Evolutionary conservation across 306 rosid genomes (phyloP).

Genomic region (Cucumis hystrix): DNA sequence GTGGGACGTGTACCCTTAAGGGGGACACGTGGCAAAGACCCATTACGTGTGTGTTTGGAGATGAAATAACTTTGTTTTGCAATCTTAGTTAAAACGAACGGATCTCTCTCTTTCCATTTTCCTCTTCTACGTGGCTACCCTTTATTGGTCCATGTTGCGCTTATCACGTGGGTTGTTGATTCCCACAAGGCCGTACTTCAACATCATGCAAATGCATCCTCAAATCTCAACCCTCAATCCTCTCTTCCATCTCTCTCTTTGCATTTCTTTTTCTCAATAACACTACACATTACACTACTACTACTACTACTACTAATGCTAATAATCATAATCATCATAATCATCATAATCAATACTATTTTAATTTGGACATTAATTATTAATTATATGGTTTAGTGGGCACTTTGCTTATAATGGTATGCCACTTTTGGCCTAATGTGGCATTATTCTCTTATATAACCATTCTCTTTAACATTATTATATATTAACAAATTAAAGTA

Average conservation of each 20-base stretch:
- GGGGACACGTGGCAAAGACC: not conserved
- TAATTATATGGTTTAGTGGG: not conserved
- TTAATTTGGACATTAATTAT: not conserved
- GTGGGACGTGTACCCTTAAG: not conserved
- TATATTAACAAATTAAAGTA: not conserved
- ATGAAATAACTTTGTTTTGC: not conserved
- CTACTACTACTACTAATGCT: no score
- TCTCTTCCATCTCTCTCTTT: not conserved
- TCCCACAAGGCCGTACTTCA: not conserved
- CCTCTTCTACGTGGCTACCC: not conserved
- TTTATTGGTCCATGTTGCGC: not conserved
- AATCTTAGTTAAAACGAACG: not conserved
- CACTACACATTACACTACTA: no score
- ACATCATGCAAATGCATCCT: not conserved
- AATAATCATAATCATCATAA: no score
- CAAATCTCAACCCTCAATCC: no score
- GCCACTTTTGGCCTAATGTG: not conserved
- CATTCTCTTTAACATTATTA: not conserved
- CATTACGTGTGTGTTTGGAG: not conserved
- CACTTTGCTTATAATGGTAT: not conserved
- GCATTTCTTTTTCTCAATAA: not conserved
- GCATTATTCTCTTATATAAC: not conserved
- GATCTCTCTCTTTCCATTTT: not conserved
- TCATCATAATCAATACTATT: not conserved
- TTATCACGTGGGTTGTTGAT: not conserved